Evolutionary conservation across 148 eudicot species (phyloP).

Genomic region (Arctostaphylos glauca): DNA sequence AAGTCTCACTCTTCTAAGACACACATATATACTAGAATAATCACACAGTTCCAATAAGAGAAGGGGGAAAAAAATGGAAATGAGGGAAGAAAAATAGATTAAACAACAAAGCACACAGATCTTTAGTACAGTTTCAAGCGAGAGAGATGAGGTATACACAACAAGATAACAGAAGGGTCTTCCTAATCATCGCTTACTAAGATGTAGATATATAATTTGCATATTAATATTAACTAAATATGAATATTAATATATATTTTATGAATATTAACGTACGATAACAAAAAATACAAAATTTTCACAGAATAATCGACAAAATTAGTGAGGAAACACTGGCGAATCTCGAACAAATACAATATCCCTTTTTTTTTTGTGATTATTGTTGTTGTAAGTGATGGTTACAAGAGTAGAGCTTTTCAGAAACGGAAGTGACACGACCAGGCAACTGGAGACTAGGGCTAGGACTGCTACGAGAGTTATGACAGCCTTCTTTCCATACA

Average conservation of each 20-base stretch:
- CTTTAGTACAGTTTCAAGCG: background rate
- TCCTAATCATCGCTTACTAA: too few species aligned
- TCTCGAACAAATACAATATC: background rate
- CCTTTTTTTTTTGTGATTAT: background rate
- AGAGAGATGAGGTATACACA: background rate
- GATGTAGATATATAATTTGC: too few species aligned
- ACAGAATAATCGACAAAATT: background rate
- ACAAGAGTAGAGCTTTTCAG: background rate
- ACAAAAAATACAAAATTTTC: background rate
- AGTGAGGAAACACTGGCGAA: background rate
- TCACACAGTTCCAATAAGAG: slow-evolving; percentile 1
- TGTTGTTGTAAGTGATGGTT: background rate
- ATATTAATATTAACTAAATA: too few species aligned
- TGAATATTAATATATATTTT: too few species aligned
- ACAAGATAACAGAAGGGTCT: too few species aligned
- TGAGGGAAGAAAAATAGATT: background rate
- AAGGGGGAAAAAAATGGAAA: background rate
- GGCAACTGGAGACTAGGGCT: slow-evolving; percentile 13
- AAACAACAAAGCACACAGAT: background rate
- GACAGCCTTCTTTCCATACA: background rate
- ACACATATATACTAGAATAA: slow-evolving; percentile 1
- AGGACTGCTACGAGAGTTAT: background rate
- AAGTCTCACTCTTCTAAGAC: slow-evolving; percentile 10
- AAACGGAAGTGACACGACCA: slow-evolving; percentile 17
- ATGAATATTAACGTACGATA: too few species aligned